A percentile compares a stretch with the other conserved stretches of the same genome.
Evolutionary conservation across 768 basidiomycete species (phyloP).

Genomic region (Coprinopsis sp.): DNA sequence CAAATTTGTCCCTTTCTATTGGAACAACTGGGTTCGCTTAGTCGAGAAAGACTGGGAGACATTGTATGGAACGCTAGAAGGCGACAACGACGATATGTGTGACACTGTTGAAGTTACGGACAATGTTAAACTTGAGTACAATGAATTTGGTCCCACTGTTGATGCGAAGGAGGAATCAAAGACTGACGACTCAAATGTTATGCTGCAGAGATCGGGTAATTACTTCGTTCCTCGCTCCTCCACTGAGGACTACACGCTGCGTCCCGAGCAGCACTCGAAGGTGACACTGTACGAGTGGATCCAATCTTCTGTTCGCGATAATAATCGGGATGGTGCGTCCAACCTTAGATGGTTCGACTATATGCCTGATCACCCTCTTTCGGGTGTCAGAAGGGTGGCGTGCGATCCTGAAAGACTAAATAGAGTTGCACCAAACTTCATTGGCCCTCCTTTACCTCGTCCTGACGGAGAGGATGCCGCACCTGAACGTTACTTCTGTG

Average conservation of each 20-base stretch:
- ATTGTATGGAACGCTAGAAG: too few relatives aligned
- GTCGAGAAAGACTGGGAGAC: constrained; percentile 2
- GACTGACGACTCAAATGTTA: constrained; percentile 11
- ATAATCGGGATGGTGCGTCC: not conserved
- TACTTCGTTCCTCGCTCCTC: constrained; percentile 16
- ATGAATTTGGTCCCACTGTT: not conserved
- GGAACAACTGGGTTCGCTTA: constrained; percentile 15
- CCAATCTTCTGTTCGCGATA: not conserved
- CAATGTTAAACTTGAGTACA: too few relatives aligned
- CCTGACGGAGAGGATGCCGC: constrained; percentile 26
- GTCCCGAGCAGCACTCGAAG: constrained; percentile 18
- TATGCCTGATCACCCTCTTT: constrained; percentile 9
- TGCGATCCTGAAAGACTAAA: not conserved
- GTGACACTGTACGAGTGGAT: constrained; percentile 28
- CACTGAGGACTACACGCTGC: constrained; percentile 19
- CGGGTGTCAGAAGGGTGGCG: constrained; percentile 6
- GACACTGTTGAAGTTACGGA: too few relatives aligned
- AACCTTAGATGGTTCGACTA: constrained; percentile 6
- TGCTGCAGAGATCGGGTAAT: not conserved
- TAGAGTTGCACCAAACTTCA: constrained; percentile 23
- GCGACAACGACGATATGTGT: too few relatives aligned
- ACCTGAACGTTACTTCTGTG: constrained; percentile 27
- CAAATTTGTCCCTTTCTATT: constrained; percentile 24
- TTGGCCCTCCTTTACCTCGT: constrained; percentile 23
- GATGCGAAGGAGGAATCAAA: constrained; percentile 7